phyloP scores from a whole-genome alignment of 2,329 filamentous ascomycete genomes.

The Phoma sp. region DNA sequence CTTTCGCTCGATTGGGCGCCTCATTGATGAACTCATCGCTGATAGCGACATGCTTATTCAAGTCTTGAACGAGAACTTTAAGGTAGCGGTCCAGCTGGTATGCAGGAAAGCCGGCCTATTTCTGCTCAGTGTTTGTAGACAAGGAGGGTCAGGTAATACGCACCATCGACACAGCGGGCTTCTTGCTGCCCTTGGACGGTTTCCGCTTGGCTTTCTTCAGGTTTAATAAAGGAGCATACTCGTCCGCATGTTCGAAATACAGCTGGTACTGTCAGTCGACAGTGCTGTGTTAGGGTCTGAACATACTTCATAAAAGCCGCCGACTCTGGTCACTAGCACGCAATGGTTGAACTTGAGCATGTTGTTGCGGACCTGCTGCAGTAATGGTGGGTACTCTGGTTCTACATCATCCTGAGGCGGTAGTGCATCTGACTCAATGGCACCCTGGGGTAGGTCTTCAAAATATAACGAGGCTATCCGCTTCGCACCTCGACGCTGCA shows the following conservation, averaged over 20 bases:
- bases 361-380: slow-evolving; percentile 85
- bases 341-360: slow-evolving; percentile 92
- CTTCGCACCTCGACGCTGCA: slow-evolving; percentile 50
- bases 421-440: slow-evolving; percentile 53
- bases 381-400: slow-evolving; percentile 80
- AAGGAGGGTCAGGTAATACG: slow-evolving; percentile 1
- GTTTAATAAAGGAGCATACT: slow-evolving; percentile 83
- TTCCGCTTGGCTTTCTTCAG: slow-evolving; percentile 84
- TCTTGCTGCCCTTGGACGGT: slow-evolving; percentile 63
- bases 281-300: neutral
- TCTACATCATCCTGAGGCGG: slow-evolving; percentile 53
- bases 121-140: slow-evolving; percentile 16
- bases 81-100: slow-evolving; percentile 92
- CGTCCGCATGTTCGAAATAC: slow-evolving; percentile 94
- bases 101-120: slow-evolving; percentile 86
- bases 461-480: slow-evolving; percentile 44
- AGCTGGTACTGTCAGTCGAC: slow-evolving; percentile 55
- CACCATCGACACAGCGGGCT: slow-evolving; percentile 78
- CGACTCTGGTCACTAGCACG: slow-evolving; percentile 88
- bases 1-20: slow-evolving; percentile 72
- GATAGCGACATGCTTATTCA: slow-evolving; percentile 89
- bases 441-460: slow-evolving; percentile 62
- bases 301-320: slow-evolving; percentile 85
- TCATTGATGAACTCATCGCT: slow-evolving; percentile 89
- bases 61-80: slow-evolving; percentile 89